Percentiles rank a stretch among this genome's conserved stretches.
These are phyloP conservation scores for Nevesoporus exiguus DNA, from an alignment of 768 basidiomycete species.

Conservation along the genomic window DNA sequence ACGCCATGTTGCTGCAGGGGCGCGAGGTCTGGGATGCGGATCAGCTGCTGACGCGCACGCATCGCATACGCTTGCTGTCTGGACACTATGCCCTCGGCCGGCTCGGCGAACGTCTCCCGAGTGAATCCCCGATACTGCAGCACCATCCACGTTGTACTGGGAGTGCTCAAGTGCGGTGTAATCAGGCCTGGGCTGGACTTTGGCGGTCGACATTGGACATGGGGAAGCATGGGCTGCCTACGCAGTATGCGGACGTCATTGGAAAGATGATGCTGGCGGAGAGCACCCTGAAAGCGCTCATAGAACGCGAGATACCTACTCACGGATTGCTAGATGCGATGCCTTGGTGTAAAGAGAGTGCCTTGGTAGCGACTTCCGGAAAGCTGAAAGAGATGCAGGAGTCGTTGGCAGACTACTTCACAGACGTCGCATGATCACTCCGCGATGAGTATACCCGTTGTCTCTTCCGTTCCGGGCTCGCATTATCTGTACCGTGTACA, in stretches of 20 bases:
- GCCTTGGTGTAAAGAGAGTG: slow-evolving; percentile 44
- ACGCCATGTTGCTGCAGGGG: slow-evolving; percentile 50
- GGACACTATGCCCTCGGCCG: slow-evolving; percentile 49
- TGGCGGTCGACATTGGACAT: slow-evolving; percentile 45
- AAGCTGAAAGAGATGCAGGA: slow-evolving; percentile 47
- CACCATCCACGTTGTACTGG: slow-evolving; percentile 42
- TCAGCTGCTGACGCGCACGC: slow-evolving; percentile 42
- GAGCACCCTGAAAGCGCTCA: slow-evolving; percentile 43
- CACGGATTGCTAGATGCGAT: slow-evolving; percentile 41
- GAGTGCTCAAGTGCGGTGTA: slow-evolving; percentile 39
- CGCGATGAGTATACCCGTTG: not conserved
- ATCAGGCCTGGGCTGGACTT: slow-evolving; percentile 41
- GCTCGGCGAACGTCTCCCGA: slow-evolving; percentile 43
- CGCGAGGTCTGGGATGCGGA: slow-evolving; percentile 48
- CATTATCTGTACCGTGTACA: slow-evolving; percentile 11
- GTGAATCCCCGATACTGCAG: slow-evolving; percentile 39
- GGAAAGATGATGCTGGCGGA: slow-evolving; percentile 47
- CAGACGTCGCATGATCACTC: slow-evolving; percentile 34
- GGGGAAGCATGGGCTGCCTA: slow-evolving; percentile 36
- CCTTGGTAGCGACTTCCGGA: slow-evolving; percentile 39
- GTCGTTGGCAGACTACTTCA: slow-evolving; percentile 44
- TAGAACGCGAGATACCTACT: slow-evolving; percentile 40
- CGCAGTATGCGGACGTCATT: slow-evolving; percentile 44
- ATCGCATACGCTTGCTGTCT: slow-evolving; percentile 49
- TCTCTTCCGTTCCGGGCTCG: not conserved